A percentile compares a stretch with the other conserved stretches of the same genome.
Evolutionary conservation across 78 protist species (phyloP).

Genomic region (Emiliania huxleyi): DNA sequence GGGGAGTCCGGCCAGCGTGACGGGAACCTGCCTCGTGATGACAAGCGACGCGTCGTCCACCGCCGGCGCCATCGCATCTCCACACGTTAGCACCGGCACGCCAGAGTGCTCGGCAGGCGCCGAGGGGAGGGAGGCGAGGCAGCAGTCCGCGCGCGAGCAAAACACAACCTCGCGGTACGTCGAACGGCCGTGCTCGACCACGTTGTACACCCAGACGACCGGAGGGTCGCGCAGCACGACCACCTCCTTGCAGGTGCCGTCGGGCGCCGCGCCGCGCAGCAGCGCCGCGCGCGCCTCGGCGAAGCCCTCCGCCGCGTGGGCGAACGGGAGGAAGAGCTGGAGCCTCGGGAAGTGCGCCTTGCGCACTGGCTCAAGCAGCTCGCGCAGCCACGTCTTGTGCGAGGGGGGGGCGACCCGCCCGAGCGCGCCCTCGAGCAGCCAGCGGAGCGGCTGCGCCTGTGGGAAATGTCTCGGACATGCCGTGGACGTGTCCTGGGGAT

Average conservation of each 20-base stretch:
- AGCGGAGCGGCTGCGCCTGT: too few relatives aligned
- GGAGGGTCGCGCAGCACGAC: not conserved
- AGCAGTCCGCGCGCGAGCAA: slow-evolving; percentile 29
- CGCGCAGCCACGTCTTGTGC: not conserved
- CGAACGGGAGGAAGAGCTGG: not conserved
- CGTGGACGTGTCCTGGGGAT: too few relatives aligned
- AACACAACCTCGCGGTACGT: slow-evolving; percentile 42
- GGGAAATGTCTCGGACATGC: too few relatives aligned
- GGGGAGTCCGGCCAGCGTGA: not conserved
- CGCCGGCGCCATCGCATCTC: not conserved
- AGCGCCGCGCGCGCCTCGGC: not conserved
- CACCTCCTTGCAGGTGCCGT: slow-evolving; percentile 3
- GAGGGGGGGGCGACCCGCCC: not conserved
- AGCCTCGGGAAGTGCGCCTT: not conserved
- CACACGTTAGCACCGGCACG: not conserved
- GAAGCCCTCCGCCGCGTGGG: not conserved
- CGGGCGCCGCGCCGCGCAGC: not conserved
- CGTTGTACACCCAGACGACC: slow-evolving; percentile 25
- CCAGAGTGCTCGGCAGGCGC: not conserved
- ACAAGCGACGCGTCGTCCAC: not conserved
- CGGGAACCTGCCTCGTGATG: not conserved
- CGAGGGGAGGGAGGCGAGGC: not conserved
- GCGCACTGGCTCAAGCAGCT: slow-evolving; percentile 12
- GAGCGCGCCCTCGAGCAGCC: too few relatives aligned
- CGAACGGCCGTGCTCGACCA: slow-evolving; percentile 54